A percentile compares a stretch with the other conserved stretches of the same genome.
Conservation (phyloP, 192 early-diverging fungal species). For the Coemansia sp. region DNA sequence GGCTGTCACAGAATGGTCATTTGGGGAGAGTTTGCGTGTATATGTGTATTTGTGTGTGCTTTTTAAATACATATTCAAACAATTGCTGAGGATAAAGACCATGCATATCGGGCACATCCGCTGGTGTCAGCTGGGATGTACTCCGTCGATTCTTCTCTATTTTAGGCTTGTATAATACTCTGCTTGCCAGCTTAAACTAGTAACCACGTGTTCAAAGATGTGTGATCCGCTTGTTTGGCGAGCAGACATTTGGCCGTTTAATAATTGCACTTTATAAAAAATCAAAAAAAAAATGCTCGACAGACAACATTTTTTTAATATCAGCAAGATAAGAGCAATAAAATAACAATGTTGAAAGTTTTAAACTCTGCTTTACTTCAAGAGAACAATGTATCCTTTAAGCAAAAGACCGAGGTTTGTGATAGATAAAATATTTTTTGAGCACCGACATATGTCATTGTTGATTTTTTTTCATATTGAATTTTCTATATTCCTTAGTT, state of each 20-base stretch:
- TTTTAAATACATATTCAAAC: neutral
- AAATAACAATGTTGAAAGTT: neutral
- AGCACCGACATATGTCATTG: neutral
- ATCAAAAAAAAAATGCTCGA: neutral
- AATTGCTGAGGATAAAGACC: neutral
- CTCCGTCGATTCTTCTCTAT: conserved; percentile 5
- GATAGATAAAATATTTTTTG: neutral
- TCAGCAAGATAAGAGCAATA: neutral
- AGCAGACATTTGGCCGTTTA: neutral
- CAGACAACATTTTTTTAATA: neutral
- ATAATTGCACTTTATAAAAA: neutral
- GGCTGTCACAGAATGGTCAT: neutral
- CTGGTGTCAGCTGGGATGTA: neutral
- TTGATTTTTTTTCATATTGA: neutral
- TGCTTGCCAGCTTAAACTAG: neutral
- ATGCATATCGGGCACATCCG: neutral
- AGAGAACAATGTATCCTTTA: neutral
- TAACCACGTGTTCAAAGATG: neutral
- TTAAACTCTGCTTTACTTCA: neutral
- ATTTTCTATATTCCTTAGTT: no score
- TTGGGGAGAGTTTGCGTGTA: neutral
- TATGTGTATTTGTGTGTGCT: no score
- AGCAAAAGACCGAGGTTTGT: neutral
- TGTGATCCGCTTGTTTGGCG: neutral
- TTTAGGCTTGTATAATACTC: neutral